Evolutionary conservation across 2,329 filamentous ascomycete species (phyloP).

Genomic region (Bisporella sp.): DNA sequence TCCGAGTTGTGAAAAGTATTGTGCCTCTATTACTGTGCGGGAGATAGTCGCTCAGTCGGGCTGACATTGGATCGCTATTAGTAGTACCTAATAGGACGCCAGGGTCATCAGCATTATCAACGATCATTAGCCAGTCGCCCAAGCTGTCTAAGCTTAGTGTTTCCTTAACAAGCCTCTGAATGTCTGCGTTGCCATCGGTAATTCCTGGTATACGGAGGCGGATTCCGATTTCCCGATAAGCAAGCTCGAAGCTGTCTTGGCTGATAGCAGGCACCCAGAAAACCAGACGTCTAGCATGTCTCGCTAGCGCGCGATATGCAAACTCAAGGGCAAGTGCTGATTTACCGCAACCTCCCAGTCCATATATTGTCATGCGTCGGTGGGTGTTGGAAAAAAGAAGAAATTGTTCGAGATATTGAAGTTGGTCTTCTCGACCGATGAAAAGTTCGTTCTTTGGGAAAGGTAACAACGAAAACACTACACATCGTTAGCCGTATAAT

Average conservation of each 20-base stretch:
- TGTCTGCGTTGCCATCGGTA: slow-evolving; percentile 3
- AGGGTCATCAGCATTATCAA: background rate
- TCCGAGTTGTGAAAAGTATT: slow-evolving; percentile 3
- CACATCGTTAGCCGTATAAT: background rate
- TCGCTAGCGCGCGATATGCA: slow-evolving; percentile 31
- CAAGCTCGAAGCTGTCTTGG: slow-evolving; percentile 31
- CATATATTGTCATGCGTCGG: slow-evolving; percentile 18
- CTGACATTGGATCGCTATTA: background rate
- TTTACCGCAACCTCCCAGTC: slow-evolving; percentile 34
- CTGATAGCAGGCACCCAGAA: slow-evolving; percentile 37
- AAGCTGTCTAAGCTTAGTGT: slow-evolving; percentile 7
- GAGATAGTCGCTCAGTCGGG: slow-evolving; percentile 3
- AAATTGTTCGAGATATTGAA: slow-evolving; percentile 2
- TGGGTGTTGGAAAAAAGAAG: background rate
- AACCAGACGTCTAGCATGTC: slow-evolving; percentile 30
- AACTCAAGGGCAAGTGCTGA: slow-evolving; percentile 34
- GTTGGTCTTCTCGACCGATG: slow-evolving; percentile 2
- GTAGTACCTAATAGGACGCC: background rate
- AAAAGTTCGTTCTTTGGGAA: slow-evolving; percentile 4
- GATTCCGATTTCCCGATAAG: slow-evolving; percentile 28
- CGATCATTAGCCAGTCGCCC: slow-evolving; percentile 32
- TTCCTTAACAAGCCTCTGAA: slow-evolving; percentile 2
- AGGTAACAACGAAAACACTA: background rate
- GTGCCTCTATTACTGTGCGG: background rate
- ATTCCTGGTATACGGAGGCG: slow-evolving; percentile 19